Conservation (phyloP, 495 filamentous ascomycete species). For the Talaromyces ruber region DNA sequence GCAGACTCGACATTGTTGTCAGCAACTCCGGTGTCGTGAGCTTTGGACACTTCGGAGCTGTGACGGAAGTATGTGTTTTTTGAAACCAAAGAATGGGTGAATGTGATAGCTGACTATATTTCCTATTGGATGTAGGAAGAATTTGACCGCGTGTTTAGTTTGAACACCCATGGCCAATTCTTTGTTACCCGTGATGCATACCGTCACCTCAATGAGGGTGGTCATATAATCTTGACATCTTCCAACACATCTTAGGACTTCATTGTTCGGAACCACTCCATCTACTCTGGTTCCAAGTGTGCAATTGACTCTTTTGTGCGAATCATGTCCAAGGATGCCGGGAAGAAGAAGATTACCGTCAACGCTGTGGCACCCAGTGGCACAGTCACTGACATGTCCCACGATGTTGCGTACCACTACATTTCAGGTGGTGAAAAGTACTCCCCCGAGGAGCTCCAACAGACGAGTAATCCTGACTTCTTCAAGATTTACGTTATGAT, state of each 20-base stretch:
- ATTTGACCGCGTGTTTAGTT: conserved; percentile 65
- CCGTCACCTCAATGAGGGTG: conserved; percentile 53
- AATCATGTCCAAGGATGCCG: conserved; percentile 42
- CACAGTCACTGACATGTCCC: conserved; percentile 67
- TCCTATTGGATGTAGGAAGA: conserved; percentile 30
- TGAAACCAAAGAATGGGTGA: no score
- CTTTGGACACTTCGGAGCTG: conserved; percentile 47
- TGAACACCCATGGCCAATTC: conserved; percentile 73
- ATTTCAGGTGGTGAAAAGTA: conserved; percentile 27
- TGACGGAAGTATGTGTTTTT: conserved; percentile 38
- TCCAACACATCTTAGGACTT: conserved; percentile 58
- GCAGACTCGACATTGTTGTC: conserved; percentile 54
- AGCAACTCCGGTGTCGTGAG: conserved; percentile 49
- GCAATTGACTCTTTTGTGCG: conserved; percentile 48
- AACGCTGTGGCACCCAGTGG: conserved; percentile 59
- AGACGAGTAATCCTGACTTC: conserved; percentile 13
- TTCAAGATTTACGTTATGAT: conserved; percentile 26
- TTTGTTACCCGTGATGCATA: conserved; percentile 73
- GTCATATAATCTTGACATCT: conserved; percentile 49
- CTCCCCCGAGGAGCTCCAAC: neutral
- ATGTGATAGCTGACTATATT: no score
- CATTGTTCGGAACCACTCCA: conserved; percentile 52
- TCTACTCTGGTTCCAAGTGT: conserved; percentile 52
- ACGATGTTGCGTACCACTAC: conserved; percentile 57
- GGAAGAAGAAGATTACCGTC: conserved; percentile 51